Evolutionary conservation across 805 yeast genomes (phyloP).

Genomic region (Komagataella phaffii): DNA sequence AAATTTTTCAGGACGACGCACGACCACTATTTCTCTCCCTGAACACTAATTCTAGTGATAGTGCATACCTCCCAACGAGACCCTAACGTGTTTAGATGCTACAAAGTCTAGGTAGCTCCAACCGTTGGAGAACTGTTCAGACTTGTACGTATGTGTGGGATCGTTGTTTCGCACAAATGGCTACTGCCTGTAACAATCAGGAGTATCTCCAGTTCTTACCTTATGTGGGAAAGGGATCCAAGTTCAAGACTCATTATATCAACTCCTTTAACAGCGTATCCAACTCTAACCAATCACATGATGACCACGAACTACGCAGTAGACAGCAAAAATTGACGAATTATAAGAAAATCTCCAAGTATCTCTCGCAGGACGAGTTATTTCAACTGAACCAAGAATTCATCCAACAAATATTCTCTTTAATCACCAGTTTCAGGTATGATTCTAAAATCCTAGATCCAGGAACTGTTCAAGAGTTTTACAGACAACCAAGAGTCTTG

Average conservation of each 20-base stretch:
- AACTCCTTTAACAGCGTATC: not conserved
- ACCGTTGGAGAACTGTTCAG: not conserved
- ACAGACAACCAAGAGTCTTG: not conserved
- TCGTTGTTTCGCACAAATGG: not conserved
- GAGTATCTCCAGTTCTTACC: not conserved
- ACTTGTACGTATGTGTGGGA: not conserved
- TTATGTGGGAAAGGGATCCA: slow-evolving; percentile 2
- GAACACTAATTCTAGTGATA: not conserved
- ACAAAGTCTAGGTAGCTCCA: not conserved
- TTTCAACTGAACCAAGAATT: not conserved
- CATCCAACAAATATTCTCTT: not conserved
- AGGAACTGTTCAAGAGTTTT: not conserved
- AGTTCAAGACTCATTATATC: not conserved
- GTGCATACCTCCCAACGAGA: not conserved
- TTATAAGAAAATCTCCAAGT: not conserved
- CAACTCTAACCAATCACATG: not conserved
- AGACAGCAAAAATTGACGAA: not conserved
- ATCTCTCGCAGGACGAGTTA: not conserved
- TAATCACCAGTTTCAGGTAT: not conserved
- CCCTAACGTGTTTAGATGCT: not conserved
- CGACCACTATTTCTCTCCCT: not conserved
- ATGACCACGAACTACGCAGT: not conserved
- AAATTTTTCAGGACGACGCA: not conserved
- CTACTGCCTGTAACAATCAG: not conserved
- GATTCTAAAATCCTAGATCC: not conserved